Percentiles rank a stretch among this genome's conserved stretches.
Evolutionary conservation across 495 filamentous ascomycete species (phyloP).

Genomic region (Penicillium desertorum): DNA sequence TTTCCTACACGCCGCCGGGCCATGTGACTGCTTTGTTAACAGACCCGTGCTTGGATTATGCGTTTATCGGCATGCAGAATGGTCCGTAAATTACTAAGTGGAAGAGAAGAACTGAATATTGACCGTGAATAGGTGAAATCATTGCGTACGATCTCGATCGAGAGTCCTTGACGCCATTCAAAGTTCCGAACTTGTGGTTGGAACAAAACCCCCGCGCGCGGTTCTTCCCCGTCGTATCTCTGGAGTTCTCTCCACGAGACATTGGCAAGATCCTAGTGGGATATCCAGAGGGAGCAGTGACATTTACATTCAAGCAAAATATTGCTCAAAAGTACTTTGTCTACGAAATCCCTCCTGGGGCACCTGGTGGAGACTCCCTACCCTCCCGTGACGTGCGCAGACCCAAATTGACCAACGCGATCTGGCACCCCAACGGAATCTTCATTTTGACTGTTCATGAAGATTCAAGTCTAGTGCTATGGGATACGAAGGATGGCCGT

Average conservation of each 20-base stretch:
- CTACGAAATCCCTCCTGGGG: conserved; percentile 77
- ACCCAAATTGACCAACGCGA: conserved; percentile 71
- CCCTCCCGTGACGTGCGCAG: conserved; percentile 53
- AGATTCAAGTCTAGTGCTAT: conserved; percentile 85
- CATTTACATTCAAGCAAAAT: conserved; percentile 91
- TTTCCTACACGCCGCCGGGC: conserved; percentile 70
- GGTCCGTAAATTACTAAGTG: conserved; percentile 42
- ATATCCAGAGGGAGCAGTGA: conserved; percentile 80
- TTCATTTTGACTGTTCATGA: conserved; percentile 88
- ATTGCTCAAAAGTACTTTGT: conserved; percentile 72
- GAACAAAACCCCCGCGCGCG: conserved; percentile 59
- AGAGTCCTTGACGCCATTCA: conserved; percentile 69
- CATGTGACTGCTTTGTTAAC: conserved; percentile 67
- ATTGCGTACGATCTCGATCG: conserved; percentile 89
- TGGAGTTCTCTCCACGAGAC: conserved; percentile 86
- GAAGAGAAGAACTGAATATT: conserved; percentile 2
- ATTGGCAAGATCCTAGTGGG: conserved; percentile 89
- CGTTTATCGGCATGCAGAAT: conserved; percentile 71
- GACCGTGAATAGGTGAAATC: conserved; percentile 61
- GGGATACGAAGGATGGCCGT: conserved; percentile 91
- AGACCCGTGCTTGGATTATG: conserved; percentile 90
- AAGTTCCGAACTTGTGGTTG: conserved; percentile 80
- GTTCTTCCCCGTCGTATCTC: conserved; percentile 62
- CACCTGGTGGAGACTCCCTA: conserved; percentile 78
- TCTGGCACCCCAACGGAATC: conserved; percentile 95